Evolutionary conservation across 2,329 filamentous ascomycete species (phyloP).

Genomic region (Aspergillus sp.): DNA sequence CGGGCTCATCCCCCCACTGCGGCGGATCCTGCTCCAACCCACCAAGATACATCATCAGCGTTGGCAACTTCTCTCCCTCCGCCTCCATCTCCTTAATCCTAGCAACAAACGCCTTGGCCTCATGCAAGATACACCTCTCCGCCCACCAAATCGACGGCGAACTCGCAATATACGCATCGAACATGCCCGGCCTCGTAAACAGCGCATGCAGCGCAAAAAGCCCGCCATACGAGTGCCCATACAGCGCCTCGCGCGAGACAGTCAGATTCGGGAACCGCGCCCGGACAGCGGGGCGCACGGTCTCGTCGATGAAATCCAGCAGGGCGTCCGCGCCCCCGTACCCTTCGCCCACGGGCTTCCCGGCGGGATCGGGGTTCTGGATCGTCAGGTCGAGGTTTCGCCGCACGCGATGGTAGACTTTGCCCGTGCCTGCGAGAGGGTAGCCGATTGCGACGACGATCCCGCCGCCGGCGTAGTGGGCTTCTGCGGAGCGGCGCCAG

Average conservation of each 20-base stretch:
- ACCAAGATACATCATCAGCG: conserved; percentile 34
- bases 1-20: conserved; percentile 34
- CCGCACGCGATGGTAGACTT: conserved; percentile 9
- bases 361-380: neutral
- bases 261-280: conserved; percentile 1
- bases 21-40: conserved; percentile 39
- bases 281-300: neutral
- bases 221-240: conserved; percentile 57
- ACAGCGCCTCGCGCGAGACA: conserved; percentile 50
- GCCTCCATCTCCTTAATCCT: conserved; percentile 7
- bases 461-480: conserved; percentile 21
- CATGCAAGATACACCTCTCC: conserved; percentile 43
- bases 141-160: conserved; percentile 58
- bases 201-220: conserved; percentile 54
- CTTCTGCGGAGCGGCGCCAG: conserved; percentile 25
- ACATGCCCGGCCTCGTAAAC: conserved; percentile 47
- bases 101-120: conserved; percentile 35
- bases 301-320: conserved; percentile 12
- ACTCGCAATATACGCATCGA: conserved; percentile 53
- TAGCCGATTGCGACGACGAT: conserved; percentile 31
- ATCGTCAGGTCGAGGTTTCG: conserved; percentile 12
- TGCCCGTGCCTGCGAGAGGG: conserved; percentile 17
- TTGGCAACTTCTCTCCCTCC: conserved; percentile 26
- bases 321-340: conserved; percentile 14
- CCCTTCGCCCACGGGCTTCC: conserved; percentile 1